Percentiles rank a stretch among this genome's conserved stretches.
Evolutionary conservation across 371 early-diverging fungal species (phyloP).

Genomic region (Mortierella polycephala): DNA sequence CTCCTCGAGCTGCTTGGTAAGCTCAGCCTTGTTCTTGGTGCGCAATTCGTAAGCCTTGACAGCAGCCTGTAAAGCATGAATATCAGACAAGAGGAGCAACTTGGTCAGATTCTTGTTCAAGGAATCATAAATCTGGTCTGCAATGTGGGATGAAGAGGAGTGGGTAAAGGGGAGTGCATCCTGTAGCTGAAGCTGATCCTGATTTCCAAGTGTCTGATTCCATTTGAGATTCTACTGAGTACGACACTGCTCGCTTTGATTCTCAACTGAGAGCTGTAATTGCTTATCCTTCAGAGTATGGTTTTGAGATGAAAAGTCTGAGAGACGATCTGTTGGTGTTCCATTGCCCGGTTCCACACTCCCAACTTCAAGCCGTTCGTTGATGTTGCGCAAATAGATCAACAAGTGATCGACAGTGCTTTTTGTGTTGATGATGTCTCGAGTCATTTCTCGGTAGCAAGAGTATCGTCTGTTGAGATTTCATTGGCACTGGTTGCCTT

Average conservation of each 20-base stretch:
- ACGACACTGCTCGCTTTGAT: too few relatives aligned
- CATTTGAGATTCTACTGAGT: not conserved
- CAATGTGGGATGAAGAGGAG: not conserved
- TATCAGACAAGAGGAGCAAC: slow-evolving; percentile 7
- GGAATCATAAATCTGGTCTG: not conserved
- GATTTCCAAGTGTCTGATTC: slow-evolving; percentile 6
- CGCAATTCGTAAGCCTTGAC: slow-evolving; percentile 93
- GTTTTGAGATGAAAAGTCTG: too few relatives aligned
- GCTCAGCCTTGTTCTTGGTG: slow-evolving; percentile 90
- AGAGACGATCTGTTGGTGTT: too few relatives aligned
- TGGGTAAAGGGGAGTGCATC: not conserved
- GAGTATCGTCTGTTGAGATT: too few relatives aligned
- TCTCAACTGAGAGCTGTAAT: too few relatives aligned
- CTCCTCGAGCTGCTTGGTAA: slow-evolving; percentile 88
- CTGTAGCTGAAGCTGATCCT: not conserved
- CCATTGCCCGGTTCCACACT: too few relatives aligned
- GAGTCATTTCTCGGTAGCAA: not conserved
- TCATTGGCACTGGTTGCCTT: too few relatives aligned
- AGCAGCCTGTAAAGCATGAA: slow-evolving; percentile 63
- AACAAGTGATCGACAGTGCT: too few relatives aligned
- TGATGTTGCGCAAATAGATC: too few relatives aligned
- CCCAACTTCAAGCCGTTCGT: too few relatives aligned
- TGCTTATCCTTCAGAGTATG: too few relatives aligned
- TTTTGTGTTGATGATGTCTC: not conserved
- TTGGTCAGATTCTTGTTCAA: slow-evolving; percentile 26